These are phyloP conservation scores for Actinomucor elegans DNA, from an alignment of 371 early-diverging fungal species.

Conservation along the genomic window DNA sequence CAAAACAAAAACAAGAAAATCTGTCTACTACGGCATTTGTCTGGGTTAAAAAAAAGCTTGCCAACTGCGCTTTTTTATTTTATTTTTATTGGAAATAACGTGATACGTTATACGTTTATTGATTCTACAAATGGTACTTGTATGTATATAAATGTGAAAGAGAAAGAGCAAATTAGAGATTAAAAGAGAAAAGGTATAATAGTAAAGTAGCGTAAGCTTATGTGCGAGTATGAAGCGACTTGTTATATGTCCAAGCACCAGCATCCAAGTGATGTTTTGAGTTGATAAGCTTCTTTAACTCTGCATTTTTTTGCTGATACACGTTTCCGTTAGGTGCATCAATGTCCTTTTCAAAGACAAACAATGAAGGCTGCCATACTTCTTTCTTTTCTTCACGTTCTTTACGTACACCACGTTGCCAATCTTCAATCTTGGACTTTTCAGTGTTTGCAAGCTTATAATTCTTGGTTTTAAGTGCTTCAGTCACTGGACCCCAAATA, in stretches of 20 bases:
- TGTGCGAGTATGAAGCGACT: constrained; percentile 34
- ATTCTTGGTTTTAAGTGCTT: constrained; percentile 64
- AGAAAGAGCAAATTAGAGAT: no score
- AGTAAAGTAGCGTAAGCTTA: no score
- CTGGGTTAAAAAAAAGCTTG: neutral
- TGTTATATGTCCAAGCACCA: constrained; percentile 47
- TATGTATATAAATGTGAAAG: neutral
- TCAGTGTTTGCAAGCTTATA: constrained; percentile 65
- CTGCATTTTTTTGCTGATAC: constrained; percentile 18
- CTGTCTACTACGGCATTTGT: no score
- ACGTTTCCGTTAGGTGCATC: constrained; percentile 6
- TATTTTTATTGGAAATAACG: no score
- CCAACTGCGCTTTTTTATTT: neutral
- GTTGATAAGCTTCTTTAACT: constrained; percentile 13
- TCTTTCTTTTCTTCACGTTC: constrained; percentile 53
- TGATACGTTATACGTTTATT: no score
- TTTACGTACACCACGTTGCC: constrained; percentile 67
- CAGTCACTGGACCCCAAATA: constrained; percentile 70
- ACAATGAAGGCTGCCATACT: constrained; percentile 48
- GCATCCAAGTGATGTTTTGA: constrained; percentile 38
- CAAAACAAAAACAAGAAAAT: constrained; percentile 3
- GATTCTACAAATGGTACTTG: neutral
- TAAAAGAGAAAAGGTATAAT: no score
- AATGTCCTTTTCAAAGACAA: constrained; percentile 50
- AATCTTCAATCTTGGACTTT: constrained; percentile 74